Evolutionary conservation across 208 protist genomes (phyloP).

Genomic region (Leishmania aethiopica): DNA sequence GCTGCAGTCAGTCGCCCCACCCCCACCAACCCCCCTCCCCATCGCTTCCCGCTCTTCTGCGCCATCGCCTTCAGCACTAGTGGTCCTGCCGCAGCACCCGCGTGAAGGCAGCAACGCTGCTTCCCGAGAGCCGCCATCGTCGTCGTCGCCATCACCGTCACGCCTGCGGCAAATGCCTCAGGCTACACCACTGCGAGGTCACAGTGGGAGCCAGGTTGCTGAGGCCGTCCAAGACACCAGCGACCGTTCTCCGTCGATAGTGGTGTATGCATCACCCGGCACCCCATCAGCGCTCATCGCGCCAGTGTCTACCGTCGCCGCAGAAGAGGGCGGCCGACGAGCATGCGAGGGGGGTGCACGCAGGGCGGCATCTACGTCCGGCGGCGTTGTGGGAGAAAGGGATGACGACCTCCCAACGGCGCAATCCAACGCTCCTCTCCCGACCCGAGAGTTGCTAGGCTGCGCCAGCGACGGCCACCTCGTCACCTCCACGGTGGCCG

Average conservation of each 20-base stretch:
- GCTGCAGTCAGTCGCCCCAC: not conserved
- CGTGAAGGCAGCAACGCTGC: not conserved
- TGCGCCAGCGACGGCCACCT: not conserved
- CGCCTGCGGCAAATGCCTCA: not conserved
- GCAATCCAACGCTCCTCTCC: not conserved
- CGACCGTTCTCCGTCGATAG: not conserved
- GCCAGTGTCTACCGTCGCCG: not conserved
- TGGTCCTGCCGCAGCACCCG: not conserved
- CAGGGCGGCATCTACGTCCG: not conserved
- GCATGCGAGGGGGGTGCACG: not conserved
- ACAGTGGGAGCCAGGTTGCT: not conserved
- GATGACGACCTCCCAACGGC: not conserved
- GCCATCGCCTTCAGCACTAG: not conserved
- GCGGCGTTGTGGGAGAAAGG: not conserved
- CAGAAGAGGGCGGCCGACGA: not conserved
- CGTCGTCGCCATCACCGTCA: not conserved
- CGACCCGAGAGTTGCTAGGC: not conserved
- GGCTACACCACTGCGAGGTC: not conserved
- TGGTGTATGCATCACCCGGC: not conserved
- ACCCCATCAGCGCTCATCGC: not conserved
- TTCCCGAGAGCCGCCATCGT: not conserved
- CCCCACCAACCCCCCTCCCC: not conserved
- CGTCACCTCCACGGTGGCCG: not conserved
- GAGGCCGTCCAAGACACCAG: not conserved
- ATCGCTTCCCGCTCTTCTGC: not conserved